Conservation (phyloP, 257 asterid species). For the Cruciata laevipes region DNA sequence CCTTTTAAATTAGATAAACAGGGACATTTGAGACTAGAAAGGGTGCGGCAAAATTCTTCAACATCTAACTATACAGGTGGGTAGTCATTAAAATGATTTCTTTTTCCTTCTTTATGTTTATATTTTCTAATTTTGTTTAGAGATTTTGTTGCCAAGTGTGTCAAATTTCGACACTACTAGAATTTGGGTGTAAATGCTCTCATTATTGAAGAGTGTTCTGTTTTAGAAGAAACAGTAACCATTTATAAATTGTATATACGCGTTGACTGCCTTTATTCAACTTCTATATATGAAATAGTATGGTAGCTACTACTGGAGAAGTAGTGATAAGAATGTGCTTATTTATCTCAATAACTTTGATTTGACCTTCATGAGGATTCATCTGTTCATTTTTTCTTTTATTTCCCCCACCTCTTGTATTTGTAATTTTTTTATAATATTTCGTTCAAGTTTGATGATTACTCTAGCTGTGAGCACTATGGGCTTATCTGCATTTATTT, state of each 20-base stretch:
- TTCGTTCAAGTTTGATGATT: neutral
- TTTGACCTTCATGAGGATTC: constrained; percentile 2
- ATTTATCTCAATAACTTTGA: neutral
- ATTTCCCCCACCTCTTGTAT: neutral
- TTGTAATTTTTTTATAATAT: neutral
- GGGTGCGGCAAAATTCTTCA: constrained; percentile 30
- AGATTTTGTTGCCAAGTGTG: neutral
- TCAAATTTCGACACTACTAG: neutral
- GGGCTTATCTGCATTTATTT: neutral
- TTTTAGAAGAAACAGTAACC: neutral
- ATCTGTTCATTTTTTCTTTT: neutral
- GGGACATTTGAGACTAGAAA: constrained; percentile 26
- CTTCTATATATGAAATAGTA: no score
- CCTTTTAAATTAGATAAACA: constrained; percentile 38
- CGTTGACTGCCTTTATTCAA: neutral
- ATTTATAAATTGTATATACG: neutral
- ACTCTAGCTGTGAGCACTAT: constrained; percentile 2
- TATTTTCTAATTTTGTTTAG: neutral
- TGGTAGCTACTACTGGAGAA: neutral
- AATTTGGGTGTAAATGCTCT: neutral
- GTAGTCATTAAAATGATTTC: neutral
- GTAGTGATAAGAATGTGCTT: neutral
- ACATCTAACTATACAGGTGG: constrained; percentile 37
- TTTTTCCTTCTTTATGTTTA: constrained; percentile 1
- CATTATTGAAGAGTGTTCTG: neutral